Base-by-base conservation (phyloP, 805 yeast genomes). In the Yamadazyma nakazawae region DNA sequence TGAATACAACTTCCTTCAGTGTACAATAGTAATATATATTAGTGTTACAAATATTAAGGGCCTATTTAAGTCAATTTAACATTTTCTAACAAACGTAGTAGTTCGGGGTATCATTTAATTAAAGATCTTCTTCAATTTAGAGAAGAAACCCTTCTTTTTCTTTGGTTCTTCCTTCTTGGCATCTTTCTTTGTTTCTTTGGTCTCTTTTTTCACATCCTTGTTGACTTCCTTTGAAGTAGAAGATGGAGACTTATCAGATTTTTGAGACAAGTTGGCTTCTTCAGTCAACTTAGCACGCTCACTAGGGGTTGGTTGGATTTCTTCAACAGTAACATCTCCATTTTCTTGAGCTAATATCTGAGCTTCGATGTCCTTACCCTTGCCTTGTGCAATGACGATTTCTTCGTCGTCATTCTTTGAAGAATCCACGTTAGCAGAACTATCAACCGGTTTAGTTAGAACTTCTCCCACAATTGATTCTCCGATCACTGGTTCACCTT, bases 331-430 rank as follows among this genome's bases (percentile, higher is more conserved):
- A 13, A 66, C 69, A 36, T 64, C 67, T 34, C 66, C 67, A 30
- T 62, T 62, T 52, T 62, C 71, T 44, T 60, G 58, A 40, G 72
- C 70, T 34, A 58, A 60, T 42, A 70, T 59, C 37, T 64, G 67
- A 39, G 66, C 62, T 46, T 62, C 70, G 42, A 67, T 58, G 28
- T 63, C 67, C 34, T 60, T 48, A 38, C 60, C 56, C 3, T 58
- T 60, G 24, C 75, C 76, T 42, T 64, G 66, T n/a, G 75, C 71
- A 40, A 70, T 59, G 42, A 71, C 60, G 42, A 72, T 68, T 51
- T 68, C 74, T 47, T 69, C 75, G 17, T 59, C 68, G 35, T 30
- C 50, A 17, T 45, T 45, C 21, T 49, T 19, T 18, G 42, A 13
- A 48, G 13, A 12, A 21, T 21, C 24, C 24, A 21, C 24, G 9